These are phyloP conservation scores for Magnolia officinalis DNA, from an alignment of 164 flowering plant species.

Conservation along the genomic window DNA sequence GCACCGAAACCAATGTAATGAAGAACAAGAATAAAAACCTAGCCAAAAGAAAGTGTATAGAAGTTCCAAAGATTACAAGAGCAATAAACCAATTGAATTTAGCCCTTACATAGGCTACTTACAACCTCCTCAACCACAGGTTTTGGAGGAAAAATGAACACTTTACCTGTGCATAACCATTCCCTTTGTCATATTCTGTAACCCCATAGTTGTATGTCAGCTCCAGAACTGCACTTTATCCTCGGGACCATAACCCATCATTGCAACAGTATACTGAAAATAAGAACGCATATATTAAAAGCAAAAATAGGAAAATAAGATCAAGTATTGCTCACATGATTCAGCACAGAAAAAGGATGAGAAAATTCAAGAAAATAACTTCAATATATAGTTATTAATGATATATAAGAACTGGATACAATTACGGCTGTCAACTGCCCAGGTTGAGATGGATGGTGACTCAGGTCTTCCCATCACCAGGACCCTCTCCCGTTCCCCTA, in stretches of 20 bases:
- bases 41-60: neutral
- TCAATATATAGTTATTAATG: neutral
- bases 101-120: neutral
- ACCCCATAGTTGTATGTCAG: slow-evolving; percentile 97
- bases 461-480: too few relatives aligned
- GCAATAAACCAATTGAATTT: neutral
- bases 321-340: neutral
- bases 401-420: neutral
- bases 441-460: neutral
- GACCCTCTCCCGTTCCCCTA: too few relatives aligned
- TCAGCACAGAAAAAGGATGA: neutral
- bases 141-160: neutral
- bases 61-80: neutral
- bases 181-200: slow-evolving; percentile 89
- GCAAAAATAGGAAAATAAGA: slow-evolving; percentile 2
- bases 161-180: slow-evolving; percentile 94
- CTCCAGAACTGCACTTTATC: slow-evolving; percentile 90
- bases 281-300: slow-evolving; percentile 12
- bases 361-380: neutral
- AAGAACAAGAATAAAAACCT: neutral
- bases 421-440: neutral
- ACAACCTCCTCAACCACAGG: neutral
- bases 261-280: slow-evolving; percentile 83
- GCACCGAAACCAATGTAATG: neutral
- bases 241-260: slow-evolving; percentile 99